Percentiles rank a stretch among this genome's conserved stretches.
Evolutionary conservation across 805 yeast species (phyloP).

Genomic region (Candida insectorum): DNA sequence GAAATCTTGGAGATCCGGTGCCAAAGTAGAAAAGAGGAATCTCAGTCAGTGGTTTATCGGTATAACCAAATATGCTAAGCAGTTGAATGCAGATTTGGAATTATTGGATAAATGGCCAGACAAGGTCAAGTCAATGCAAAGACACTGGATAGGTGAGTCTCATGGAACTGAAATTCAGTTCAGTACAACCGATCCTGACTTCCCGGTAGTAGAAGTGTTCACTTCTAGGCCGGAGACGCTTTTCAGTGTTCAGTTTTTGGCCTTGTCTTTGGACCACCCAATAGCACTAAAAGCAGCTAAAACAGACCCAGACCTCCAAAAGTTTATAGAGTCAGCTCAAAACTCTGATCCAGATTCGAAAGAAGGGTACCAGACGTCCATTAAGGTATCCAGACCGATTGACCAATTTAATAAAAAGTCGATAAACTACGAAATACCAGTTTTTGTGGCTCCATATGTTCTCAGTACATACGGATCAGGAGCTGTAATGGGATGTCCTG

Average conservation of each 20-base stretch:
- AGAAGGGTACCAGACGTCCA: slow-evolving; percentile 50
- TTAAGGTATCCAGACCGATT: slow-evolving; percentile 61
- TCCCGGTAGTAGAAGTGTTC: slow-evolving; percentile 48
- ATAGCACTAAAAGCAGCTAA: slow-evolving; percentile 41
- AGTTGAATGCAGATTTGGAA: slow-evolving; percentile 61
- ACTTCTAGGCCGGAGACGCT: slow-evolving; percentile 92
- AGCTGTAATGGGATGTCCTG: slow-evolving; percentile 98
- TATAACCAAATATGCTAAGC: slow-evolving; percentile 77
- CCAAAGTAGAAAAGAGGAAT: slow-evolving; percentile 76
- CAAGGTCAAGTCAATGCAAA: slow-evolving; percentile 86
- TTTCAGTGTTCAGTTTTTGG: slow-evolving; percentile 77
- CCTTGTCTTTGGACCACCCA: slow-evolving; percentile 72
- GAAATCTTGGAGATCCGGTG: slow-evolving; percentile 96
- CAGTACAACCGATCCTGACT: slow-evolving; percentile 18
- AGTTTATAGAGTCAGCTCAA: slow-evolving; percentile 40
- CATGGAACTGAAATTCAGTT: slow-evolving; percentile 72
- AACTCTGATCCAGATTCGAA: slow-evolving; percentile 44
- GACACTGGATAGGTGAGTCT: slow-evolving; percentile 90
- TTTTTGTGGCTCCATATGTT: slow-evolving; percentile 90
- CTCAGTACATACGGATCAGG: slow-evolving; percentile 81
- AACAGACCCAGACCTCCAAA: slow-evolving; percentile 36
- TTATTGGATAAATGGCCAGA: slow-evolving; percentile 76
- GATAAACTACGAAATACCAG: slow-evolving; percentile 48
- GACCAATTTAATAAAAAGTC: slow-evolving; percentile 21
- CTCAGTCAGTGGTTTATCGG: slow-evolving; percentile 93